These are phyloP conservation scores for Acer saccharum DNA, from an alignment of 345 rosid species.

Conservation along the genomic window DNA sequence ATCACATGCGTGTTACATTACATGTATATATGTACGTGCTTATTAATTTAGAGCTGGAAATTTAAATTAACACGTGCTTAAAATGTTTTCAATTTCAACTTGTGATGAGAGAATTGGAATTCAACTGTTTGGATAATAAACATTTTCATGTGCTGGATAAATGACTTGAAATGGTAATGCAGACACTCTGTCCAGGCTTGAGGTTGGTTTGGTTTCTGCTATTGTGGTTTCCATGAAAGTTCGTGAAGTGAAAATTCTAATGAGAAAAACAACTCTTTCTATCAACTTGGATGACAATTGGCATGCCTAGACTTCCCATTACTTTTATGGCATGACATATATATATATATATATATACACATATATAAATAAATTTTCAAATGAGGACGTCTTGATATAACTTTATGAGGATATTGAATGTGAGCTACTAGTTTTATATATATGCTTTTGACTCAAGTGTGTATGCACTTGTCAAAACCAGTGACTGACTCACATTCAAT, in stretches of 20 bases:
- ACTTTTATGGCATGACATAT: too few species aligned
- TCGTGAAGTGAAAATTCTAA: not conserved
- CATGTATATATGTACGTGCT: too few species aligned
- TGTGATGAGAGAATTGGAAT: not conserved
- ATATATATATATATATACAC: too few species aligned
- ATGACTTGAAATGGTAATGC: conserved; percentile 19
- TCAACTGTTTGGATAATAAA: not conserved
- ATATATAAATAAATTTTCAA: too few species aligned
- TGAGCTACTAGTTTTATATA: too few species aligned
- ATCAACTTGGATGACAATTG: not conserved
- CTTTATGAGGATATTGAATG: too few species aligned
- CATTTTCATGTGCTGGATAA: conserved; percentile 27
- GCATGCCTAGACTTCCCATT: too few species aligned
- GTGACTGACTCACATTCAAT: too few species aligned
- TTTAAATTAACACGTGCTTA: not conserved
- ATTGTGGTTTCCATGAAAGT: not conserved
- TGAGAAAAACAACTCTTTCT: not conserved
- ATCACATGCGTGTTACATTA: not conserved
- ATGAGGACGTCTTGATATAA: too few species aligned
- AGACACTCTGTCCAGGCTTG: not conserved
- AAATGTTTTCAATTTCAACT: not conserved
- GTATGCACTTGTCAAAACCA: too few species aligned
- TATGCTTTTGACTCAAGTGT: too few species aligned
- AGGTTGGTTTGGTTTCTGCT: not conserved
- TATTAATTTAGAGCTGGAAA: not conserved